Percentiles rank a stretch among this genome's conserved stretches.
phyloP scores from a whole-genome alignment of 208 protist genomes.

The Vickermania ingenoplastis region DNA sequence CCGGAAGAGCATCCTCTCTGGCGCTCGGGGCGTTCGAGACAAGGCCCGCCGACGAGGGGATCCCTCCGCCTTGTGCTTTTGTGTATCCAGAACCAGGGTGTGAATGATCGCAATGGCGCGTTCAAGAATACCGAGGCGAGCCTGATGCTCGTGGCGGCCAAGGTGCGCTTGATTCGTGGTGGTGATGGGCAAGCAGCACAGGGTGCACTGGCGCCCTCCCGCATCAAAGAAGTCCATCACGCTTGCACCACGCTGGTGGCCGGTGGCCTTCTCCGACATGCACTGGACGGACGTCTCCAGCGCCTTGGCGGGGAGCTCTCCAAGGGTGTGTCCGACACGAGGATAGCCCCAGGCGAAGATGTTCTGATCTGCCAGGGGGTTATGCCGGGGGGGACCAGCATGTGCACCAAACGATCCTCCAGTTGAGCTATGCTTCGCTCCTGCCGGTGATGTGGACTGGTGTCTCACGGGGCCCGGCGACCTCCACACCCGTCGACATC shows the following conservation, averaged over 20 bases:
- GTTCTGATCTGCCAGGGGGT: not conserved
- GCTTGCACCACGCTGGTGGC: not conserved
- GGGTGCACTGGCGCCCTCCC: conserved; percentile 9
- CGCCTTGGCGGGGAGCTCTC: conserved; percentile 1
- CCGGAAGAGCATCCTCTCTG: not conserved
- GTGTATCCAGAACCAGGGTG: conserved; percentile 16
- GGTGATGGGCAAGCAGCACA: conserved; percentile 11
- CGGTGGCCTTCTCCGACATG: not conserved
- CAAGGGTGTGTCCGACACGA: not conserved
- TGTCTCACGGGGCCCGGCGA: no score
- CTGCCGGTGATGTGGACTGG: no score
- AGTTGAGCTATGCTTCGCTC: no score
- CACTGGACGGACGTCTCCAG: not conserved
- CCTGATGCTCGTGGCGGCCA: conserved; percentile 28
- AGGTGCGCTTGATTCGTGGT: conserved; percentile 14
- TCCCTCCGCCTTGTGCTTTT: not conserved
- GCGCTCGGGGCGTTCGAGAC: not conserved
- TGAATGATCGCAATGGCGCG: conserved; percentile 26
- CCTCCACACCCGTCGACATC: no score
- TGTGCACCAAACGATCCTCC: no score
- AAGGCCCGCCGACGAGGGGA: not conserved
- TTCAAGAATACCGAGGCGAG: conserved; percentile 46
- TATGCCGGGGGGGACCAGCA: not conserved
- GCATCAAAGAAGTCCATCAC: conserved; percentile 17
- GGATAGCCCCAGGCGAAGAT: not conserved